These are phyloP conservation scores for Pyrenochaeta sp. DNA, from an alignment of 2,329 filamentous ascomycete species.

Conservation along the genomic window DNA sequence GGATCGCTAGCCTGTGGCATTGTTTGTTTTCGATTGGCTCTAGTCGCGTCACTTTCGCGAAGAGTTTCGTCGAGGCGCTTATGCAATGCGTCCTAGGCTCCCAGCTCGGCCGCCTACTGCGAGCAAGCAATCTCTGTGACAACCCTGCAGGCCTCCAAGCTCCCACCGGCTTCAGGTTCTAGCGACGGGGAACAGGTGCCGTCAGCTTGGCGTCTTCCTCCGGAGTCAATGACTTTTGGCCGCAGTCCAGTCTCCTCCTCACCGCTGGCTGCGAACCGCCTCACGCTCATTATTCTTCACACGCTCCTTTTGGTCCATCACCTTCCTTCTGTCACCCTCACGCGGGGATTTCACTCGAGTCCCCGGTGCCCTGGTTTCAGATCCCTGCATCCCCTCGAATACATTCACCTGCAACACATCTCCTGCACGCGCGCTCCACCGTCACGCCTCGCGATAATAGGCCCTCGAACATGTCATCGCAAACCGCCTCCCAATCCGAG, in stretches of 20 bases:
- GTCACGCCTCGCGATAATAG: neutral
- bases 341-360: constrained; percentile 4
- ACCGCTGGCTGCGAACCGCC: constrained; percentile 23
- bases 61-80: constrained; percentile 10
- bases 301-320: constrained; percentile 11
- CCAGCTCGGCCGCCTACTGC: constrained; percentile 19
- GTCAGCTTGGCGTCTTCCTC: constrained; percentile 12
- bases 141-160: constrained; percentile 14
- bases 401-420: constrained; percentile 1
- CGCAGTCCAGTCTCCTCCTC: constrained; percentile 20
- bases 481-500: constrained; percentile 22
- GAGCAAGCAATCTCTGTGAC: constrained; percentile 13
- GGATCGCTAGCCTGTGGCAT: neutral
- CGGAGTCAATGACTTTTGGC: no score
- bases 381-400: constrained; percentile 5
- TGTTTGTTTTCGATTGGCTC: constrained; percentile 9
- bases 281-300: constrained; percentile 19
- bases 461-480: constrained; percentile 37
- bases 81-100: constrained; percentile 16
- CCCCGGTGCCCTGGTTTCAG: constrained; percentile 5
- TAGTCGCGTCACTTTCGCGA: constrained; percentile 17
- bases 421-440: neutral
- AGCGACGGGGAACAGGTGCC: constrained; percentile 25
- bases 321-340: neutral
- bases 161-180: constrained; percentile 16